These are phyloP conservation scores for Auricularia cornea DNA, from an alignment of 768 basidiomycete species.

Conservation along the genomic window DNA sequence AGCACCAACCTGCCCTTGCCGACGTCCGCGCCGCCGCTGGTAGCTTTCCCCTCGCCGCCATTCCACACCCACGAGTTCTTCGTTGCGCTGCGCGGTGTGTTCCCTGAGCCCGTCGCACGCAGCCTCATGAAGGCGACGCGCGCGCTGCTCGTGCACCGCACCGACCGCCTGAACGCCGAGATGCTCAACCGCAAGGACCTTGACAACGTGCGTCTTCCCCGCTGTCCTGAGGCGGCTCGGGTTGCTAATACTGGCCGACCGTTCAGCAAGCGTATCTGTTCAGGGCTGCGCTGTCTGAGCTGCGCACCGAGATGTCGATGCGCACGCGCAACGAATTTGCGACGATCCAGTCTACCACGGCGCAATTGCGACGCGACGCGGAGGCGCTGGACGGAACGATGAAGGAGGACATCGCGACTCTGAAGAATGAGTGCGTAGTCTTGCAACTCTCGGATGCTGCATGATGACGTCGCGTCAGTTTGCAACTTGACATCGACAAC, in stretches of 20 bases:
- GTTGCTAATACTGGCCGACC: not conserved
- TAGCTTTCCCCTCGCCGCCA: slow-evolving; percentile 43
- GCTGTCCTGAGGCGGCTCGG: slow-evolving; percentile 3
- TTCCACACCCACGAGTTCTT: slow-evolving; percentile 82
- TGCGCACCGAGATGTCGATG: slow-evolving; percentile 77
- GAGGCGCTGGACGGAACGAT: slow-evolving; percentile 82
- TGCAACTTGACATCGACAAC: slow-evolving; percentile 93
- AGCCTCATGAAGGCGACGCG: slow-evolving; percentile 79
- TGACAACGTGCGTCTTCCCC: slow-evolving; percentile 55
- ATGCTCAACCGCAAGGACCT: slow-evolving; percentile 69
- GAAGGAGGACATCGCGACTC: slow-evolving; percentile 81
- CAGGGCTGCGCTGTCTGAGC: slow-evolving; percentile 84
- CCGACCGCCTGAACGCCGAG: slow-evolving; percentile 61
- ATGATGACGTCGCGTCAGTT: slow-evolving; percentile 35
- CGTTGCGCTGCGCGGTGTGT: slow-evolving; percentile 57
- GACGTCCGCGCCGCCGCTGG: not conserved
- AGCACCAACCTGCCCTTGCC: not conserved
- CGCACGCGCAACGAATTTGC: slow-evolving; percentile 78
- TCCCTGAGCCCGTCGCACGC: slow-evolving; percentile 63
- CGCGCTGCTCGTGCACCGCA: slow-evolving; percentile 68
- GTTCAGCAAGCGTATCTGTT: slow-evolving; percentile 90
- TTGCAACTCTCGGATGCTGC: not conserved
- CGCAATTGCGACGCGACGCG: slow-evolving; percentile 77
- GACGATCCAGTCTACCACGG: slow-evolving; percentile 64
- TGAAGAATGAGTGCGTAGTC: slow-evolving; percentile 76